A percentile compares a stretch with the other conserved stretches of the same genome.
Conservation (phyloP, 495 filamentous ascomycete genomes). For the Margaritispora aquatica region DNA sequence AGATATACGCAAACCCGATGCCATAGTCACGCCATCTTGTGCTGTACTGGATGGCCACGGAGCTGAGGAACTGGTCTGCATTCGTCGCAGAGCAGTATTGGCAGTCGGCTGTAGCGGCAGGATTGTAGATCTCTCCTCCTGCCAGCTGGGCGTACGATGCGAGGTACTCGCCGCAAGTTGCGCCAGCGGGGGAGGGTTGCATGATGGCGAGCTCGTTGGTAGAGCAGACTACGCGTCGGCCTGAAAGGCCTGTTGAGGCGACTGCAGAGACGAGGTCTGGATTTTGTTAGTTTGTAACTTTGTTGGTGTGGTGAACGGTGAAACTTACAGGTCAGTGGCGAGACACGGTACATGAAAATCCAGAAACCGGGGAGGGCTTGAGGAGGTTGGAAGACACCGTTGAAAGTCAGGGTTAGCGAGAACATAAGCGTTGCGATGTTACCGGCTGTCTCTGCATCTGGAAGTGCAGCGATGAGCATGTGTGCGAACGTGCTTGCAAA, state of each 20-base stretch:
- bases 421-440: conserved; percentile 55
- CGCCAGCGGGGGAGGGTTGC: conserved; percentile 41
- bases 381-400: conserved; percentile 64
- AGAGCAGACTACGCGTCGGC: conserved; percentile 48
- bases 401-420: conserved; percentile 54
- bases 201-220: conserved; percentile 54
- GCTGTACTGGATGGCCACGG: conserved; percentile 42
- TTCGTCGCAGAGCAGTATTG: conserved; percentile 49
- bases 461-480: conserved; percentile 41
- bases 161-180: conserved; percentile 54
- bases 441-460: conserved; percentile 48
- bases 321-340: conserved; percentile 54
- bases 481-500: conserved; percentile 67
- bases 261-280: conserved; percentile 46
- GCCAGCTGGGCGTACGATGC: conserved; percentile 34
- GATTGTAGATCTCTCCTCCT: conserved; percentile 51
- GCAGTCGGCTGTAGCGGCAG: conserved; percentile 47
- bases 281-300: background rate
- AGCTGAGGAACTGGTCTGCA: conserved; percentile 59
- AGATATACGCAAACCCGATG: conserved; percentile 54
- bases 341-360: conserved; percentile 81
- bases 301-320: background rate
- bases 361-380: conserved; percentile 62
- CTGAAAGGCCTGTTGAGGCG: conserved; percentile 40
- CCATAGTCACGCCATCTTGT: conserved; percentile 31